Base-by-base conservation (phyloP, 78 protist species). In the Dictyostelium citrinum region DNA sequence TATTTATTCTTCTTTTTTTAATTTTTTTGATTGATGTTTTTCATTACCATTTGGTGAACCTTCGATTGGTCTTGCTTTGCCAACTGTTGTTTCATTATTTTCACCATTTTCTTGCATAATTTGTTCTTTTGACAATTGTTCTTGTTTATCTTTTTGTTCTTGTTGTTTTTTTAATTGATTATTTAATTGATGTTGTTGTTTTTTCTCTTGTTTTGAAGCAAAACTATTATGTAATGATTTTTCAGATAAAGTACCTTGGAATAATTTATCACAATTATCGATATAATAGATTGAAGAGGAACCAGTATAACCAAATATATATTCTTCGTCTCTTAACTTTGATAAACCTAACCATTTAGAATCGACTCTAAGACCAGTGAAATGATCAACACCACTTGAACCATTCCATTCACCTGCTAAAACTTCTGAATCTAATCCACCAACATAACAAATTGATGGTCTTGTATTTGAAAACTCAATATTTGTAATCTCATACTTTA, bases 371-470 rank as follows among this genome's bases (percentile, higher is more conserved):
- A 88, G 24, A 33, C 93, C 93, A 31, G 83, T 78, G 10, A 88
- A 88, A 82, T 88, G 93, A 45, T 88, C 85, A 2, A 68, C 61
- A 17, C 76, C 75, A 35, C 85, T 60, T 33, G 85, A 58, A n/a
- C 93, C 93, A 78, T 88, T 49, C 84, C 85, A 88, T 20, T 88
- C 85, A 46, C 93, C 93, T 46, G 93, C 93, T 45, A 88, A 39
- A 33, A 88, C 83, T 49, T 88, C 93, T 35, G 93, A 88, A 67
- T 88, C 93, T 3, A 88, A 41, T 49, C 93, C 93, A 78, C 93
- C 81, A 8, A 88, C 55, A 88, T 88, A 88, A 39, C 82, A 43
- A 24, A 68, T 75, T 6, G 43, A 20, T 5, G 61, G 37, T 17
- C 51, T 33, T 33, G 45, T 88, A 61, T 29, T 68, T 31, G 93